Evolutionary conservation across 805 yeast species (phyloP).

Genomic region (Ogataea pignaliae): DNA sequence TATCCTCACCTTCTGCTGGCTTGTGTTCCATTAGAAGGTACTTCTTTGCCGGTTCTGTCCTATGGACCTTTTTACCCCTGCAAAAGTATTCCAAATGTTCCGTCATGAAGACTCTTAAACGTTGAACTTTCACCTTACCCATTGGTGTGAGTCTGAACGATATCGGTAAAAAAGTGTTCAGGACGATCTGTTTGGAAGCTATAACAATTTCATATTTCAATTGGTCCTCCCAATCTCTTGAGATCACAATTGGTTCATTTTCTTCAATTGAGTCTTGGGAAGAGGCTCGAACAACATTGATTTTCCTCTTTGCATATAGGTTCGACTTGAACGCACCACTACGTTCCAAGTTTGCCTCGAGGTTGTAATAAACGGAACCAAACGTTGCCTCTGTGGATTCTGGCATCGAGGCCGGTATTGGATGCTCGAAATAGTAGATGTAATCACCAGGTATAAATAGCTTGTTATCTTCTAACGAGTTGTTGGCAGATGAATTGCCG

Average conservation of each 20-base stretch:
- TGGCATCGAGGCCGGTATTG: conserved; percentile 76
- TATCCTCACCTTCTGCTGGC: conserved; percentile 48
- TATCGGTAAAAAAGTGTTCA: conserved; percentile 80
- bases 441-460: conserved; percentile 85
- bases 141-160: conserved; percentile 81
- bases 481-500: conserved; percentile 1
- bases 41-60: conserved; percentile 87
- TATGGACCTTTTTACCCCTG: conserved; percentile 77
- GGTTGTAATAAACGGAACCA: conserved; percentile 69
- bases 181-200: conserved; percentile 82
- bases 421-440: conserved; percentile 86
- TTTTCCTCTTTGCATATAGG: conserved; percentile 56
- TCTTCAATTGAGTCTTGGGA: conserved; percentile 78
- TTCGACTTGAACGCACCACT: conserved; percentile 84
- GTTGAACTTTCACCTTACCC: conserved; percentile 81
- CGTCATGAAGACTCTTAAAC: conserved; percentile 79
- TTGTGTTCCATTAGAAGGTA: conserved; percentile 76
- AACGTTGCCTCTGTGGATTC: conserved; percentile 75
- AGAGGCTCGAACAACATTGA: conserved; percentile 70
- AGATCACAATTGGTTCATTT: conserved; percentile 87
- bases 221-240: conserved; percentile 92
- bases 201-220: conserved; percentile 85
- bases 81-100: conserved; percentile 92
- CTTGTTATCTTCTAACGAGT: conserved; percentile 20
- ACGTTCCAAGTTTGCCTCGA: conserved; percentile 70